phyloP scores from a whole-genome alignment of 2,329 filamentous ascomycete genomes.

The Penicillium sp. region DNA sequence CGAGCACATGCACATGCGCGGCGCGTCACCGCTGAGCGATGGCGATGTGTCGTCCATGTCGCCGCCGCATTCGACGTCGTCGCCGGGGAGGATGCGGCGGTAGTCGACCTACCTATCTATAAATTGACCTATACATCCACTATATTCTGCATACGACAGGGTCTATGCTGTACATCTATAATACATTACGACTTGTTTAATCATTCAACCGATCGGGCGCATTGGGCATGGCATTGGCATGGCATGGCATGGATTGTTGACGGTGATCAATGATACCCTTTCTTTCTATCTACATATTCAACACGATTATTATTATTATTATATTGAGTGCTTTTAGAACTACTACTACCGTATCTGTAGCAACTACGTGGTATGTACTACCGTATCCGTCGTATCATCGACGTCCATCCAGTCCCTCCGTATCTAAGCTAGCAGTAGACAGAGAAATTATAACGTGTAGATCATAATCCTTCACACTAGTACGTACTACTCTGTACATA shows the following conservation, averaged over 20 bases:
- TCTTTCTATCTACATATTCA: neutral
- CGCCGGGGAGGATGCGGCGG: constrained; percentile 21
- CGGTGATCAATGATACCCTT: neutral
- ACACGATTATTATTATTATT: neutral
- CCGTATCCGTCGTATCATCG: neutral
- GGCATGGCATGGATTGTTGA: neutral
- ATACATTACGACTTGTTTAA: neutral
- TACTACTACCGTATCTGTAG: no score
- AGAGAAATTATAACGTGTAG: neutral
- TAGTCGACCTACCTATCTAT: neutral
- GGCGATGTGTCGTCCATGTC: constrained; percentile 5
- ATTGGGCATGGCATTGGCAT: neutral
- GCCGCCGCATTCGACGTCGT: constrained; percentile 21
- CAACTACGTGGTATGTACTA: neutral
- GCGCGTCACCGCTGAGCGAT: constrained; percentile 23
- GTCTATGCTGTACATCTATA: neutral
- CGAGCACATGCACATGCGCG: constrained; percentile 25
- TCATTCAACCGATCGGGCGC: neutral
- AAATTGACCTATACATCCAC: neutral
- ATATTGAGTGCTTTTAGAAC: neutral
- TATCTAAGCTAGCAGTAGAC: neutral
- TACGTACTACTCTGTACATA: neutral
- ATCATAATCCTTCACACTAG: neutral
- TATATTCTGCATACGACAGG: neutral
- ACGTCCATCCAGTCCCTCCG: neutral